phyloP scores from a whole-genome alignment of 1,284 basidiomycete species.

The Vanrija pseudolonga region DNA sequence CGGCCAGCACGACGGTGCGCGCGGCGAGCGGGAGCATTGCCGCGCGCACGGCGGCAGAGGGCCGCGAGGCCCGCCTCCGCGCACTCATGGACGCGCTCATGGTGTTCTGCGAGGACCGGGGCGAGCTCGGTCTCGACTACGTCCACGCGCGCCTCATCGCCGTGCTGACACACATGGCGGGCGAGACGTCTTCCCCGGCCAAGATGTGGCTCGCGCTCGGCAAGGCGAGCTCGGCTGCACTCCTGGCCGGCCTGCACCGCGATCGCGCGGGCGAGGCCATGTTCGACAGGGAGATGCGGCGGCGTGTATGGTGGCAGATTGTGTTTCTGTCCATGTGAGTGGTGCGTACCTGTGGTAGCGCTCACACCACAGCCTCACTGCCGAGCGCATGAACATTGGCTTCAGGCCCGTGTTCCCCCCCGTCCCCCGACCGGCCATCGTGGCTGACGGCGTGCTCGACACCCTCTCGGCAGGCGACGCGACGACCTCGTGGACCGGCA shows the following conservation, averaged over 20 bases:
- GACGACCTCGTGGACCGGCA: background rate
- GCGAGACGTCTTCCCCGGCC: background rate
- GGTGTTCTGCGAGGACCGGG: background rate
- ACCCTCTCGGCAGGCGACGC: background rate
- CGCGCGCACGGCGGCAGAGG: no score
- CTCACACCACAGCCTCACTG: background rate
- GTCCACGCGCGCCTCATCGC: background rate
- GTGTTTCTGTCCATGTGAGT: background rate
- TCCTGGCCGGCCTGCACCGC: background rate
- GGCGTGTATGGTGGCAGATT: slow-evolving; percentile 2
- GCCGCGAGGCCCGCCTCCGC: background rate
- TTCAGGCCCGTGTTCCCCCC: background rate
- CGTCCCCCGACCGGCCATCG: background rate
- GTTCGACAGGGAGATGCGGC: slow-evolving; percentile 2
- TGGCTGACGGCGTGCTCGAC: background rate
- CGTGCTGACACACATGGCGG: background rate
- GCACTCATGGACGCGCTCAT: background rate
- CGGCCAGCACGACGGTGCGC: background rate
- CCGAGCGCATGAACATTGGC: background rate
- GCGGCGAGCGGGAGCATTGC: background rate
- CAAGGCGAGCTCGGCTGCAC: slow-evolving; percentile 1
- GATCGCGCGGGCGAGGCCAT: background rate
- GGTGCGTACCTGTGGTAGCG: background rate
- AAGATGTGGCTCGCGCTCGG: background rate
- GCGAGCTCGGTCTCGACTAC: background rate